Conservation (phyloP, 2,329 filamentous ascomycete species). For the Nemania sp. region DNA sequence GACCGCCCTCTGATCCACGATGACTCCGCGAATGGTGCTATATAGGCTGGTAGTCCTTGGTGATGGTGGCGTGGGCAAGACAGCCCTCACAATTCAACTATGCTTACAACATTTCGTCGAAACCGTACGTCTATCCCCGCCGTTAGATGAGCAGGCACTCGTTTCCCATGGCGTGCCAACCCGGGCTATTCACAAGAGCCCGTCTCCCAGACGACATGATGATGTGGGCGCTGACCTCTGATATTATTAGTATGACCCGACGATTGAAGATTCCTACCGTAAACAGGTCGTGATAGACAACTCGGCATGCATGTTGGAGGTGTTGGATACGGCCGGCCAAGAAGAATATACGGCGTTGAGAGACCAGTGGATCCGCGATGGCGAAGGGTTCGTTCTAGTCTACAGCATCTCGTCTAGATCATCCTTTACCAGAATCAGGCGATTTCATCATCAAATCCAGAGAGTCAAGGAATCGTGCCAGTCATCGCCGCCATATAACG, state of each 20-base stretch:
- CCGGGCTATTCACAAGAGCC: not conserved
- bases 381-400: constrained; percentile 95
- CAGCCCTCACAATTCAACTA: constrained; percentile 91
- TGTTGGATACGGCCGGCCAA: constrained; percentile 94
- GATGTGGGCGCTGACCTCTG: constrained; percentile 24
- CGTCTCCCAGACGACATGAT: not conserved
- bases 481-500: constrained; percentile 75
- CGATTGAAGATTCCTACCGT: constrained; percentile 85
- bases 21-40: constrained; percentile 92
- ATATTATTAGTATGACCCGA: constrained; percentile 72
- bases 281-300: constrained; percentile 92
- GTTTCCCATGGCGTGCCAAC: constrained; percentile 4
- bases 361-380: constrained; percentile 98
- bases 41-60: constrained; percentile 96
- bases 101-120: constrained; percentile 98
- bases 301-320: constrained; percentile 96
- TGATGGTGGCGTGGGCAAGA: constrained; percentile 93
- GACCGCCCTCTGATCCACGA: constrained; percentile 47
- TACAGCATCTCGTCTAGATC: constrained; percentile 98
- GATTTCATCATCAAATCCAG: constrained; percentile 96
- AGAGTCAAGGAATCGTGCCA: constrained; percentile 90
- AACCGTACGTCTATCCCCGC: constrained; percentile 60
- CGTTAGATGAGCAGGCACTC: too few species aligned
- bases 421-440: constrained; percentile 91
- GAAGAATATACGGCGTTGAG: constrained; percentile 97